phyloP scores from a whole-genome alignment of 257 asterid genomes.

The Knoxia roxburghii region DNA sequence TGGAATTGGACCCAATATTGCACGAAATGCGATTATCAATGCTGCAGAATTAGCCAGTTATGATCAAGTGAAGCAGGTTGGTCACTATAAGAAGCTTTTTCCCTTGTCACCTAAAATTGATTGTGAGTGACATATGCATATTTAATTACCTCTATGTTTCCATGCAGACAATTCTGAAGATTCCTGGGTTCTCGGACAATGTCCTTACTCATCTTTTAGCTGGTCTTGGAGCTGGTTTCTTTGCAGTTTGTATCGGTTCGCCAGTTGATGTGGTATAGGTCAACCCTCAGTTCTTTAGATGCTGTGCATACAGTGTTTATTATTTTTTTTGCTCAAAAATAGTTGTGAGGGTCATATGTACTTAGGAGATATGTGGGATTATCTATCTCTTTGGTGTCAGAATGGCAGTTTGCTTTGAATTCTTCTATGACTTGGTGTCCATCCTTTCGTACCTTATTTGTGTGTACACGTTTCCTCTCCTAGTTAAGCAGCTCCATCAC shows the following conservation, averaged over 20 bases:
- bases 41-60: slow-evolving; percentile 98
- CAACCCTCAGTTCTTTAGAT: slow-evolving; percentile 1
- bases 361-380: neutral
- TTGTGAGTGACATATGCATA: slow-evolving; percentile 11
- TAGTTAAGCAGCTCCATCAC: neutral
- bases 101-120: slow-evolving; percentile 10
- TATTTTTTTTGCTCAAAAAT: neutral
- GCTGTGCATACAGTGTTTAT: neutral
- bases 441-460: neutral
- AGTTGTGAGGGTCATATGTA: neutral
- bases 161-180: slow-evolving; percentile 70
- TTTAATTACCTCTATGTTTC: neutral
- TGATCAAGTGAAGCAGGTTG: slow-evolving; percentile 97
- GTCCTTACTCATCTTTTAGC: slow-evolving; percentile 77
- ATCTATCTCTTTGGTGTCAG: neutral
- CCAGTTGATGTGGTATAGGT: slow-evolving; percentile 94
- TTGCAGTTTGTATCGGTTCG: slow-evolving; percentile 97
- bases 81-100: neutral
- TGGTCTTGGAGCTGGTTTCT: slow-evolving; percentile 96
- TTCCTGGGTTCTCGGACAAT: slow-evolving; percentile 97
- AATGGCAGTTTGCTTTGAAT: neutral
- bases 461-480: neutral
- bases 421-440: neutral
- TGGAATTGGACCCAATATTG: slow-evolving; percentile 90
- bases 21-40: slow-evolving; percentile 94